Base-by-base conservation (phyloP, 805 yeast genomes). In the Barnettozyma vustinii region DNA sequence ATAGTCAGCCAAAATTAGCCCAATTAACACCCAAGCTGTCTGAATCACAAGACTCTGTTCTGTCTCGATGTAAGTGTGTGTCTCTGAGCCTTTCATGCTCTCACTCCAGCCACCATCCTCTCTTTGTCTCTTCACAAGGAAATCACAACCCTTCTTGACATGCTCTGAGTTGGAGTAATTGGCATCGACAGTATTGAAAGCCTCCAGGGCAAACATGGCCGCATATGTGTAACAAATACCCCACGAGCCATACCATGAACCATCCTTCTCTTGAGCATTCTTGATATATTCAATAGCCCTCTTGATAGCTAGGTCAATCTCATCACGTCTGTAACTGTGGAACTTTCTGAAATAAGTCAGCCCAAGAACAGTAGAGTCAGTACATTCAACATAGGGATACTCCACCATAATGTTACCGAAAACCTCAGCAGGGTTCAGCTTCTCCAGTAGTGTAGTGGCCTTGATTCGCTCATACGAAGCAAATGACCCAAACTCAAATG, bases 221-320 rank as follows among this genome's bases (percentile, higher is more conserved):
- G 98, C 98, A 66, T 94, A 94, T 0, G 97, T 87, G 63, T 76
- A 90, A 63, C 99, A 94, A 5, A 94, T 83, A 35, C 99, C 99
- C 99, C 99, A 94, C 37, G 89, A 82, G 1, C 99, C 99, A 64
- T 91, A 95, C 98, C 98, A 94, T 13, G 96, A 83, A 0, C 99
- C 99, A 65, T 94, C 96, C 0, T 61, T 59, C 40, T 73, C 71
- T 66, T 94, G 99, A 2, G 79, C 78, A 3, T 71, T 65, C 44
- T 77, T 78, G 40, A 94, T 87, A 59, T 84, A 94, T 4, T 75
- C 65, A 15, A 88, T 75, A 0, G 97, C 98, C 47, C 80, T 74
- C 4, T 77, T 72, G 42, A 94, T 86, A 0, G 97, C 83, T n/a
- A 68, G 52, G 45, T 74, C 69, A 27, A 94, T 84, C 30, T 87